Evolutionary conservation across 345 rosid species (phyloP), one percentile per base, ranked within the genome.

Genomic region (Cardiospermum halicacabum): DNA sequence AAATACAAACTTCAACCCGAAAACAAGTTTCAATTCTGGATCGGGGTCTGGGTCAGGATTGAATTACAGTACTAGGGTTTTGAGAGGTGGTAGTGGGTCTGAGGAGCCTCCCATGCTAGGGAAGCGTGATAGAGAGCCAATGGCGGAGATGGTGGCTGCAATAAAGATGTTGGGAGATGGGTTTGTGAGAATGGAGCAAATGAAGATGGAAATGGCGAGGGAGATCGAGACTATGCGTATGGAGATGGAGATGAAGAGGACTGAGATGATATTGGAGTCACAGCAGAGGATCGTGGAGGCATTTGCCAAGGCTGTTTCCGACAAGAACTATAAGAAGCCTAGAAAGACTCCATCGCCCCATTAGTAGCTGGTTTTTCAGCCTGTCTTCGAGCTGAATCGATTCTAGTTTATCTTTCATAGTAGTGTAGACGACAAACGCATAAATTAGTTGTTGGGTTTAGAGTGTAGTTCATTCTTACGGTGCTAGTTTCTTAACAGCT

Each of bases 171-270:
- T 93, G 60, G 94, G 98, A 43, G 96, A 88, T 58, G 84, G 91
- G 47, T 81, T 90, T 72, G 83, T 90, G 70, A 86, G 80, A 66
- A 82, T 85, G 82, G 97, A 93, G 80, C 85, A 85, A 66, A 84
- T 81, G 89, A 91, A 87, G 75, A 93, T 93, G 92, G 96, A 93
- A 69, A 85, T 86, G 96, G 82, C 81, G 0, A 84, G 82, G 63
- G 99, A 91, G 84, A 79, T 93, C 0, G 99, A 93, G 71, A 75
- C 74, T 0, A 86, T 80, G 95, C 82, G 94, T 37, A 91, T 91
- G 92, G 96, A 89, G 7, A 90, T 84, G 85, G 97, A 90, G 80
- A 82, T 87, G 92, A 91, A 90, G 84, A 77, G 89, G 19, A 91
- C 96, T 0, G 83, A 82, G 77, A 86, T 93, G 98, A 77, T 93